phyloP scores from a whole-genome alignment of 192 early-diverging fungal species.

The Coemansia furcata region DNA sequence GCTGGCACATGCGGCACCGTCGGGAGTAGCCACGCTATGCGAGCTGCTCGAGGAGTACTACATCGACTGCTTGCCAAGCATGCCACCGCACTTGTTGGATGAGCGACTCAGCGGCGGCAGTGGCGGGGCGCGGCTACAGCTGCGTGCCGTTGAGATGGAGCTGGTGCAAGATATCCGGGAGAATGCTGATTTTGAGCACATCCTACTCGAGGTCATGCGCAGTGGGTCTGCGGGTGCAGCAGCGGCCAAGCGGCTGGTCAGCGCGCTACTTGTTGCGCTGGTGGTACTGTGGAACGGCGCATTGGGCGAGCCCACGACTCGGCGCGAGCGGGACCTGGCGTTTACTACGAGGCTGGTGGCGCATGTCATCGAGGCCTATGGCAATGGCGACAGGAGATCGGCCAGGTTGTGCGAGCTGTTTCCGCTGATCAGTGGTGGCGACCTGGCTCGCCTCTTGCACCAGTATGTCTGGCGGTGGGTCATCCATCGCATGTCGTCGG shows the following conservation, averaged over 20 bases:
- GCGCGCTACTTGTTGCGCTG: conserved; percentile 33
- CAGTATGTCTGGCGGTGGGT: conserved; percentile 45
- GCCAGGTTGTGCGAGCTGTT: conserved; percentile 17
- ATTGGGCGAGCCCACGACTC: conserved; percentile 24
- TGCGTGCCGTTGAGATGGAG: conserved; percentile 40
- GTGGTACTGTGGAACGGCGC: conserved; percentile 46
- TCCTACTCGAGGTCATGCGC: conserved; percentile 16
- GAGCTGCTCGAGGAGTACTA: conserved; percentile 43
- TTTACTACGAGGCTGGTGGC: conserved; percentile 29
- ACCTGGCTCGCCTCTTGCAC: conserved; percentile 38
- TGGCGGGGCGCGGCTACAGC: conserved; percentile 6
- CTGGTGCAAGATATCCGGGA: conserved; percentile 33
- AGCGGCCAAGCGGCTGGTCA: conserved; percentile 18
- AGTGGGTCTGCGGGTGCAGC: not conserved
- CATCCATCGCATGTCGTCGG: conserved; percentile 35
- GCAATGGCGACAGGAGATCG: not conserved
- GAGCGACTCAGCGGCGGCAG: conserved; percentile 13
- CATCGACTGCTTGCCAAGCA: conserved; percentile 29
- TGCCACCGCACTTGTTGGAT: conserved; percentile 34
- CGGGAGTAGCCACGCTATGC: conserved; percentile 13
- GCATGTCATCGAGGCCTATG: conserved; percentile 18
- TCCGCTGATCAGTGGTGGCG: conserved; percentile 18
- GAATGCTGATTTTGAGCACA: conserved; percentile 25
- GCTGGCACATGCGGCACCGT: conserved; percentile 1
- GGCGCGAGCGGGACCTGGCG: conserved; percentile 24